A percentile compares a stretch with the other conserved stretches of the same genome.
These are phyloP conservation scores for Juglanconis oblonga DNA, from an alignment of 2,329 filamentous ascomycete genomes.

Conservation along the genomic window DNA sequence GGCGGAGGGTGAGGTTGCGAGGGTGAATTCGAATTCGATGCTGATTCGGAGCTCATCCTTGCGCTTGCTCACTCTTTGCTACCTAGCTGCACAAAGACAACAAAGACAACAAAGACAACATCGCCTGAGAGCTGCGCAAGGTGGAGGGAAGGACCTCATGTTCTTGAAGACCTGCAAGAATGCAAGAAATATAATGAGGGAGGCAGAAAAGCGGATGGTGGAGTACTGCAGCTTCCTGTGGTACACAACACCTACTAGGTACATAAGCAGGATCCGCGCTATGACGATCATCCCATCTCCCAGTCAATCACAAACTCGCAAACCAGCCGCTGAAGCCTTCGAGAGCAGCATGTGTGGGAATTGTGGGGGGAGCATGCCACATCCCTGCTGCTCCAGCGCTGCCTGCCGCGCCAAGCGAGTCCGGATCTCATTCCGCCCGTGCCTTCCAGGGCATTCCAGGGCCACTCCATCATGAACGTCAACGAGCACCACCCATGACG, in stretches of 20 bases:
- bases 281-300: not conserved
- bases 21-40: conserved; percentile 10
- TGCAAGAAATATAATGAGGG: not conserved
- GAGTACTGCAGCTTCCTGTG: not conserved
- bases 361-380: not conserved
- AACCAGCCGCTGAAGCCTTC: not conserved
- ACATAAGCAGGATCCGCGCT: not conserved
- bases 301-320: not conserved
- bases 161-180: conserved; percentile 1
- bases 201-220: not conserved
- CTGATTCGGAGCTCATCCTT: conserved; percentile 32
- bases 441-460: not conserved
- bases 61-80: conserved; percentile 14
- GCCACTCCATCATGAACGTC: not conserved
- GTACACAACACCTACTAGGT: not conserved
- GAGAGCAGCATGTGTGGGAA: no score
- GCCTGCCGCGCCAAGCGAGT: no score
- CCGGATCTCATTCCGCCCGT: no score
- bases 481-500: not conserved
- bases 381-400: not conserved
- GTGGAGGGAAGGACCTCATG: conserved; percentile 5
- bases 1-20: conserved; percentile 27
- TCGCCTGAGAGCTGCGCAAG: not conserved
- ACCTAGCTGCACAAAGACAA: conserved; percentile 3
- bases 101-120: conserved; percentile 1